Base-by-base conservation (phyloP, 2,329 filamentous ascomycete genomes). In the Curvularia verruculosa region DNA sequence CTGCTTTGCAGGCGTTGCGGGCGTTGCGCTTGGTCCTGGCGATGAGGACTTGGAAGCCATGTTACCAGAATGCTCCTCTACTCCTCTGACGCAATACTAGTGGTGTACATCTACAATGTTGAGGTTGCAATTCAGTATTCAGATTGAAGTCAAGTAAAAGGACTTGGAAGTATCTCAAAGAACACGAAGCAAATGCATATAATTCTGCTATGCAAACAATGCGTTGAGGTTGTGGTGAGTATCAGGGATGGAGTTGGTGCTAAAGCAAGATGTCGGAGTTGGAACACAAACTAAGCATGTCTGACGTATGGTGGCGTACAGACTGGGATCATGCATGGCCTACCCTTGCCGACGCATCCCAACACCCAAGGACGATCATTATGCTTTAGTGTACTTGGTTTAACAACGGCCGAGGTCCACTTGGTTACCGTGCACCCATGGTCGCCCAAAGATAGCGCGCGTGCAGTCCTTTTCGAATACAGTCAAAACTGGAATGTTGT, bases 261-360 rank as follows among this genome's bases (percentile, higher is more conserved):
- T 57, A 46, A 71, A 71, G 60, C 67, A 72, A 67, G 69, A 65
- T 70, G 54, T 73, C 52, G 56, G 68, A 60, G 67, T 73, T 63
- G 68, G 63, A 47, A 67, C 65, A 62, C 48, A 61, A 58, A 50
- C 63, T 60, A 49, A 58, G 57, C 52, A 52, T 44, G 56, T 68
- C 65, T 75, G 73, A 75, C 72, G 72, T 75, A 75, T 68, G 66
- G 69, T 69, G 65, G 63, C 63, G 62, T 56, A 53, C 52, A 34
- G 56, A 54, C 67, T 65, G 58, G 67, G 64, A 52, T 66, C 43
- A 19, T 56, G 50, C 51, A 56, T 56, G 58, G 24, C 58, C 54
- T 40, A 56, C 44, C 56, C 60, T 49, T 63, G 60, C 49, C 56
- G 28, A 19, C 49, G 26, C 31, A 46, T 19, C 52, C 43, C 66